These are phyloP conservation scores for Cutaneotrichosporon daszewskae DNA, from an alignment of 1,284 basidiomycete genomes.

Conservation along the genomic window DNA sequence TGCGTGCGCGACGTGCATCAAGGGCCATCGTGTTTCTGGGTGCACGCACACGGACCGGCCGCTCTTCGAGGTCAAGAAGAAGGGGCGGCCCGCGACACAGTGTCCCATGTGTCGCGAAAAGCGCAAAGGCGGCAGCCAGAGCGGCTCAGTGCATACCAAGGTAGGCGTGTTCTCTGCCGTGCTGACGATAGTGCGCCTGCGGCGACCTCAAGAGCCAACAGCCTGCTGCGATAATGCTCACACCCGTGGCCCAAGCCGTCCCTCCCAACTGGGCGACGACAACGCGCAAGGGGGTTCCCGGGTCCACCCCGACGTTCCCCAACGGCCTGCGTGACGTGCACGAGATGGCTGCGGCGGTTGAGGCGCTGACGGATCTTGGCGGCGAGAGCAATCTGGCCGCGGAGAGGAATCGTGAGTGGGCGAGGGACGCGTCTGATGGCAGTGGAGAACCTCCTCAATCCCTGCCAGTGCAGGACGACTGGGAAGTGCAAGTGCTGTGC, in stretches of 20 bases:
- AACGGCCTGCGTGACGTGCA: constrained; percentile 48
- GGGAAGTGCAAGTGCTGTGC: constrained; percentile 57
- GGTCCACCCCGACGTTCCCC: constrained; percentile 41
- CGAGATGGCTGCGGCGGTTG: constrained; percentile 44
- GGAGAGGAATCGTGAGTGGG: constrained; percentile 47
- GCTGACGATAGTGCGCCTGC: constrained; percentile 42
- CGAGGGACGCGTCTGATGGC: constrained; percentile 15
- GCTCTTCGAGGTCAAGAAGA: constrained; percentile 72
- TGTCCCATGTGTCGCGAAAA: constrained; percentile 70
- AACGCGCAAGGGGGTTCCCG: constrained; percentile 41
- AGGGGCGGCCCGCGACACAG: constrained; percentile 71
- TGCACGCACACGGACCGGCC: constrained; percentile 71
- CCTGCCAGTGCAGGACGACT: constrained; percentile 49
- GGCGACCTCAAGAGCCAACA: constrained; percentile 26
- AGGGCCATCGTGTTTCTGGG: constrained; percentile 70
- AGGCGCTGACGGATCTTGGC: constrained; percentile 33
- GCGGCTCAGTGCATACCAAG: constrained; percentile 37
- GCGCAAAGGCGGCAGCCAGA: constrained; percentile 54
- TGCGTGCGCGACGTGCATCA: constrained; percentile 70
- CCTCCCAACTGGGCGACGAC: too few species aligned
- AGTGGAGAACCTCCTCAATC: constrained; percentile 40
- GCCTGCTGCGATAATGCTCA: too few species aligned
- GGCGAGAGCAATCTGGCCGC: constrained; percentile 24
- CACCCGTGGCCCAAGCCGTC: too few species aligned
- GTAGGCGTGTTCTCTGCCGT: too few species aligned